Evolutionary conservation across 192 early-diverging fungal species (phyloP).

Genomic region (Coemansia sp.): DNA sequence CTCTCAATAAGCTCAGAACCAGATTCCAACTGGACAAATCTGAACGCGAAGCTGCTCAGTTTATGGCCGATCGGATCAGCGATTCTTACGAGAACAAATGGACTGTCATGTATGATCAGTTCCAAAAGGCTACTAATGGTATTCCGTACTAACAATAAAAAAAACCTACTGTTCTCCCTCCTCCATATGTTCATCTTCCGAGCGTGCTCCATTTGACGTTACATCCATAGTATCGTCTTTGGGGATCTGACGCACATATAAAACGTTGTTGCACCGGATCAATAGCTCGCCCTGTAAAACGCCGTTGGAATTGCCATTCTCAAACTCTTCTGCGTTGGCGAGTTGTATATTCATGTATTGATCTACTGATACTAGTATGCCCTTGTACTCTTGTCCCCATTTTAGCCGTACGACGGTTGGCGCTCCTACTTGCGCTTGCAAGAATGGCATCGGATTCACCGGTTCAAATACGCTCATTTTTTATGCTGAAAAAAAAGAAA

Average conservation of each 20-base stretch:
- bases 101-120: conserved; percentile 77
- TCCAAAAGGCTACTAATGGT: conserved; percentile 81
- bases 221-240: conserved; percentile 33
- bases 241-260: conserved; percentile 69
- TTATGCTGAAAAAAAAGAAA: not conserved
- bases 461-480: conserved; percentile 64
- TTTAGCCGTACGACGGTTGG: conserved; percentile 91
- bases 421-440: conserved; percentile 89
- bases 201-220: not conserved
- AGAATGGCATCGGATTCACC: conserved; percentile 97
- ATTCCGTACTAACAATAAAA: conserved; percentile 52
- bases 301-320: conserved; percentile 86
- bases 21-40: conserved; percentile 88
- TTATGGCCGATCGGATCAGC: conserved; percentile 86
- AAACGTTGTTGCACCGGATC: conserved; percentile 86
- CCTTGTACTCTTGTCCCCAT: conserved; percentile 99
- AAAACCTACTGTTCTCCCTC: conserved; percentile 30
- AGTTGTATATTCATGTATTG: conserved; percentile 99
- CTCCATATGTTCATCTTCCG: conserved; percentile 52
- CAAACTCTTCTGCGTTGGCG: conserved; percentile 90
- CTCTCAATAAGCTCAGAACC: conserved; percentile 75
- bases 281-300: conserved; percentile 84
- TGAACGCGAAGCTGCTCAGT: conserved; percentile 90
- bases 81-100: conserved; percentile 92
- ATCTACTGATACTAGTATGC: conserved; percentile 83